A percentile compares a stretch with the other conserved stretches of the same genome.
These are phyloP conservation scores for Maudiozyma saulgeensis DNA, from an alignment of 805 yeast species.

Conservation along the genomic window DNA sequence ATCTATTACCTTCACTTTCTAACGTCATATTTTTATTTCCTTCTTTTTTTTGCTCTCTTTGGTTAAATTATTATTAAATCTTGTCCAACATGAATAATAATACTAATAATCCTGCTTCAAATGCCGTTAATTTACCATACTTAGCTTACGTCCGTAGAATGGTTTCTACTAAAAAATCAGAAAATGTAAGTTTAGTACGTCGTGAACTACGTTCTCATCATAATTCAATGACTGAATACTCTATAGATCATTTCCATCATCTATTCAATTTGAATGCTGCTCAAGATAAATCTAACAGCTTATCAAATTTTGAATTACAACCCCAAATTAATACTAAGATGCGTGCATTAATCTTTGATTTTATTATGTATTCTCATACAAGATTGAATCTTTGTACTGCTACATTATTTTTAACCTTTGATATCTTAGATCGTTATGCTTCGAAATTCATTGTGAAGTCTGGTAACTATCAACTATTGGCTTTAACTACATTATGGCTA, in stretches of 20 bases:
- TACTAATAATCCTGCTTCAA: background rate
- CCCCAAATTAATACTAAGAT: conserved; percentile 39
- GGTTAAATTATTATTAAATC: too few species aligned
- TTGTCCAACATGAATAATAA: background rate
- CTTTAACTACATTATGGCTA: conserved; percentile 83
- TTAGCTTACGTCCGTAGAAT: conserved; percentile 16
- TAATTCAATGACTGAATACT: conserved; percentile 36
- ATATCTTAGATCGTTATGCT: conserved; percentile 77
- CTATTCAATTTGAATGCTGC: conserved; percentile 9
- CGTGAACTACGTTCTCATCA: conserved; percentile 43
- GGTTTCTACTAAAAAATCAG: conserved; percentile 11
- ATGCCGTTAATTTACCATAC: conserved; percentile 1
- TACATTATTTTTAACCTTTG: conserved; percentile 58
- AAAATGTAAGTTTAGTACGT: conserved; percentile 28
- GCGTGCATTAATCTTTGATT: conserved; percentile 74
- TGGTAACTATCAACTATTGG: conserved; percentile 78
- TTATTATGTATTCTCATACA: conserved; percentile 62
- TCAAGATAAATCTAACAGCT: conserved; percentile 4
- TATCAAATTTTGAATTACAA: conserved; percentile 29
- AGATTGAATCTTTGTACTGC: conserved; percentile 52
- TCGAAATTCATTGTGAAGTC: conserved; percentile 69
- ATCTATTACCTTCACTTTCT: too few species aligned
- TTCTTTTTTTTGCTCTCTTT: too few species aligned
- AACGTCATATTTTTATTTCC: too few species aligned
- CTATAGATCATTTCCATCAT: conserved; percentile 33